phyloP scores from a whole-genome alignment of 2,329 filamentous ascomycete species.

The Alternaria incomplexa region DNA sequence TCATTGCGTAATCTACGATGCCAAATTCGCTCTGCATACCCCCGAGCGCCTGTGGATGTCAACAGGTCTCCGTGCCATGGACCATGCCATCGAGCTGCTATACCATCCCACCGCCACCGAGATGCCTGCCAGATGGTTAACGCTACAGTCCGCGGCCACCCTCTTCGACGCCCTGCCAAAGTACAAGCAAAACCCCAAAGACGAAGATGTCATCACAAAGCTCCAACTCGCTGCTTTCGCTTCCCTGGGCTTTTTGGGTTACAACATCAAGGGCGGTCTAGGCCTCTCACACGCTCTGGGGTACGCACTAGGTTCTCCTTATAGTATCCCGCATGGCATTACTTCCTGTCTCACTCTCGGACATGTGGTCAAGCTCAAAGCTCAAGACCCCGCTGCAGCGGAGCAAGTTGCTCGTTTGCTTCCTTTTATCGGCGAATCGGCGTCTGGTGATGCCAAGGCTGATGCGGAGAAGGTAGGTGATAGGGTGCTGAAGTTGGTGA shows the following conservation, averaged over 20 bases:
- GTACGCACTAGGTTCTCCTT: conserved; percentile 62
- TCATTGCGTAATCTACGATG: conserved; percentile 61
- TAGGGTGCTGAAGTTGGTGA: conserved; percentile 53
- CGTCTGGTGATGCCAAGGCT: conserved; percentile 48
- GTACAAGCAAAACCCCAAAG: conserved; percentile 54
- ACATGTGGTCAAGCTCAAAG: conserved; percentile 61
- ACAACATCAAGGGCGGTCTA: conserved; percentile 58
- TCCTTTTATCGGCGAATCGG: conserved; percentile 51
- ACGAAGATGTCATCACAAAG: conserved; percentile 58
- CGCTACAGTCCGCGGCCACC: conserved; percentile 52
- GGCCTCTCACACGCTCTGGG: conserved; percentile 57
- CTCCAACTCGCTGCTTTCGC: conserved; percentile 61
- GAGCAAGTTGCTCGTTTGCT: conserved; percentile 54
- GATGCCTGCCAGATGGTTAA: conserved; percentile 56
- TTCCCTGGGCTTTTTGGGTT: conserved; percentile 57
- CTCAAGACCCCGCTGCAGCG: conserved; percentile 52
- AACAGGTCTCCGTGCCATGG: conserved; percentile 61
- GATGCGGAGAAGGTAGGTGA: conserved; percentile 56
- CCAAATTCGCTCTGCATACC: conserved; percentile 58
- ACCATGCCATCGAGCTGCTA: conserved; percentile 62
- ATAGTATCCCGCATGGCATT: conserved; percentile 63
- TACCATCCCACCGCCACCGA: conserved; percentile 61
- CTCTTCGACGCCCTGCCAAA: conserved; percentile 57
- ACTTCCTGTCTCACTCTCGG: conserved; percentile 62
- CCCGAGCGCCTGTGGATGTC: conserved; percentile 58